These are phyloP conservation scores for Clonostachys rosea DNA, from an alignment of 2,329 filamentous ascomycete genomes.

Conservation along the genomic window DNA sequence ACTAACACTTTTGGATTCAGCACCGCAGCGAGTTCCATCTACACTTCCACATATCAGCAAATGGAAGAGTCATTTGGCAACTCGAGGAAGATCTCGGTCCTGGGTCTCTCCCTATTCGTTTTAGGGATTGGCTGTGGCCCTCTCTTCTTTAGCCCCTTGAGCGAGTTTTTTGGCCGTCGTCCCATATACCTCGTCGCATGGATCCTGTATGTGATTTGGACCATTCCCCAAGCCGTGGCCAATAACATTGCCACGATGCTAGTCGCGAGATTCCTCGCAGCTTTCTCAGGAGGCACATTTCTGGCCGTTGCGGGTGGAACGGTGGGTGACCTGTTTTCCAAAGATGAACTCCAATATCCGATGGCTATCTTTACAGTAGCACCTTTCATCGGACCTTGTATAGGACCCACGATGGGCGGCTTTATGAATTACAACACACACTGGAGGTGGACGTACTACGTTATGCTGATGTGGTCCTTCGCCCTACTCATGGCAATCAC, in stretches of 20 bases:
- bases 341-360: constrained; percentile 65
- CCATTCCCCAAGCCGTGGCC: constrained; percentile 79
- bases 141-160: constrained; percentile 58
- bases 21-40: constrained; percentile 83
- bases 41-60: constrained; percentile 77
- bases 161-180: constrained; percentile 77
- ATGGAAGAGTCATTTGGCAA: constrained; percentile 70
- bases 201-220: constrained; percentile 69
- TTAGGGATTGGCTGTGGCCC: constrained; percentile 67
- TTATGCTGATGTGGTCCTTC: constrained; percentile 76
- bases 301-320: constrained; percentile 77
- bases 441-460: constrained; percentile 84
- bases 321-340: constrained; percentile 73
- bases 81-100: constrained; percentile 67
- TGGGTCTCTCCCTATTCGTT: constrained; percentile 81
- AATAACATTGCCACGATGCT: constrained; percentile 77
- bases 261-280: constrained; percentile 72
- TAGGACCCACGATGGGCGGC: constrained; percentile 64
- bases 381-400: constrained; percentile 58
- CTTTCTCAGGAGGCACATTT: constrained; percentile 65
- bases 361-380: constrained; percentile 79
- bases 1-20: constrained; percentile 32
- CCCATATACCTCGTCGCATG: constrained; percentile 78
- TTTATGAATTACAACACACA: constrained; percentile 73
- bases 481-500: constrained; percentile 59